Evolutionary conservation across 1,284 basidiomycete genomes (phyloP).

Genomic region (Microbotryomycetes sp.): DNA sequence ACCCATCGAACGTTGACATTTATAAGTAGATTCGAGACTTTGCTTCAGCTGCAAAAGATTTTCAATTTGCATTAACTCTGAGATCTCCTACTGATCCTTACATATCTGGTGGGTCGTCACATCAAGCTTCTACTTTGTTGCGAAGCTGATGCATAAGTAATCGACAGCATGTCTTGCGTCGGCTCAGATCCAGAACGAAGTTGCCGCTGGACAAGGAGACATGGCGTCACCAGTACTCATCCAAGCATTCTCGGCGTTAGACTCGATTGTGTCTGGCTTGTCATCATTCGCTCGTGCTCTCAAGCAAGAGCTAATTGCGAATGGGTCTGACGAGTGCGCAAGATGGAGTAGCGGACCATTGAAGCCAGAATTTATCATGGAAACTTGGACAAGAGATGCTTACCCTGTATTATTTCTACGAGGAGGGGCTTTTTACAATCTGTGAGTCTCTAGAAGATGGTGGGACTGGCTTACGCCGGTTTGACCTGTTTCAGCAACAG

Average conservation of each 20-base stretch:
- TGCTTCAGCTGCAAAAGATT: constrained; percentile 11
- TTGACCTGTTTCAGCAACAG: background rate
- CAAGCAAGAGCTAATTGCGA: background rate
- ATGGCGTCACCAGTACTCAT: background rate
- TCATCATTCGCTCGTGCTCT: background rate
- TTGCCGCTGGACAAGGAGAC: background rate
- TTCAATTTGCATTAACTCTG: constrained; percentile 8
- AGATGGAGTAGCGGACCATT: background rate
- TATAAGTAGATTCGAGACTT: constrained; percentile 15
- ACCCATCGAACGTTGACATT: too few species aligned
- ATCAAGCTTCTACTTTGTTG: background rate
- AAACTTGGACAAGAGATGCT: constrained; percentile 3
- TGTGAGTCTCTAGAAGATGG: constrained; percentile 8
- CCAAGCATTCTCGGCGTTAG: constrained; percentile 4
- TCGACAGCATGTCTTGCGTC: constrained; percentile 18
- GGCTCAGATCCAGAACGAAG: constrained; percentile 14
- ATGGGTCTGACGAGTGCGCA: background rate
- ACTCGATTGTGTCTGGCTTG: constrained; percentile 4
- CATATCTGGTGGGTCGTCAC: constrained; percentile 3
- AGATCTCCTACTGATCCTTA: constrained; percentile 19
- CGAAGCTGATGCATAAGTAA: background rate
- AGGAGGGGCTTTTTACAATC: constrained; percentile 6
- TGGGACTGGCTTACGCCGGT: too few species aligned
- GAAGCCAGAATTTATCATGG: constrained; percentile 4
- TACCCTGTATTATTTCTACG: constrained; percentile 12